Base-by-base conservation (phyloP, 2,329 filamentous ascomycete genomes). In the Claviceps sp. region DNA sequence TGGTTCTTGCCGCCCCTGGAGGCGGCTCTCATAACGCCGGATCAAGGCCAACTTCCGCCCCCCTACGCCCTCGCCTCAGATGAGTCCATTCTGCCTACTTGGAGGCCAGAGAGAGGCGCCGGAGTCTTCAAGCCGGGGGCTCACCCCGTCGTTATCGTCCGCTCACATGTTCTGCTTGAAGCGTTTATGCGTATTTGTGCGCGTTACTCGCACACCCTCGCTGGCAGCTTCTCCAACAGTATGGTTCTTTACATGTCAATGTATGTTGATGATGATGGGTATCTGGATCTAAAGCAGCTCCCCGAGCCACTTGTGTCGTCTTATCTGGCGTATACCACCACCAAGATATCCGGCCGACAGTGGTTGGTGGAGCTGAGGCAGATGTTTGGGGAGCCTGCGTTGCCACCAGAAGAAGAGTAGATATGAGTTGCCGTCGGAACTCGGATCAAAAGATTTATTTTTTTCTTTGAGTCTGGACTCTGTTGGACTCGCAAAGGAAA, bases 181-280 rank as follows among this genome's bases (percentile, higher is more conserved):
- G 50, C 50, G 11, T 46, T 41, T 22, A 41, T 51, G 43, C 50
- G 43, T 6, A 17, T 51, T 26, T 51, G 19, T 26, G 43, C 43
- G 44, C 50, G 50, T 13, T 17, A 47, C 34, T 4, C 34, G 22
- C 5, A 17, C 22, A 48, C 24, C 10, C 38, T 16, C 19, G 22
- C 7, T 16, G 50, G 50, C 19, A 40, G 38, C 40, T 52, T 52
- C 45, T 19, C 45, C 17, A 44, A 48, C 4, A 24, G 22, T 22
- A 52, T 52, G 50, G 48, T 52, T 16, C 5, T 13, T 8, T 48
- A 48, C 14, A 13, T 48, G 24, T 26, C 7, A 22, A 24, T 43
- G 13, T 52, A 48, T 38, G 17, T 52, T 16, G 50, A 52, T n/a
- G 22, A 52, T 4, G 50, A 52, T 38, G 50, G 45, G 26, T 26